Percentiles rank a stretch among this genome's conserved stretches.
Evolutionary conservation across 768 basidiomycete species (phyloP).

Genomic region (Coprinopsis cinerea): DNA sequence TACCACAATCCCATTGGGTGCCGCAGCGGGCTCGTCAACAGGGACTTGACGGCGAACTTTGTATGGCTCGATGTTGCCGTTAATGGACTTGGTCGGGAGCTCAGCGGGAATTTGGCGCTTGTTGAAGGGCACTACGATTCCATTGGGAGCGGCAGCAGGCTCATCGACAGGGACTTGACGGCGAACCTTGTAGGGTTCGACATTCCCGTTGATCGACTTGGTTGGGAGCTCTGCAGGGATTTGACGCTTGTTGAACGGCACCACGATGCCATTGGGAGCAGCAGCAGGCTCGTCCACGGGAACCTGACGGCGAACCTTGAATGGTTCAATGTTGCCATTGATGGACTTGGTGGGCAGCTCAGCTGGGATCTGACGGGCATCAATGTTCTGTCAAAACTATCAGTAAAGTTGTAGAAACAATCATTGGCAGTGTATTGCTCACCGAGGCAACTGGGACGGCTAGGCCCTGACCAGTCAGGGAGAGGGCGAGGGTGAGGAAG

Average conservation of each 20-base stretch:
- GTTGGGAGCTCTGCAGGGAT: conserved; percentile 18
- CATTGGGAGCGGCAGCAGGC: conserved; percentile 15
- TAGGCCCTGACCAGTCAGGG: conserved; percentile 40
- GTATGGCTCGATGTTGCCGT: conserved; percentile 15
- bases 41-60: conserved; percentile 5
- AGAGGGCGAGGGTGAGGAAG: conserved; percentile 33
- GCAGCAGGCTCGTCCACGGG: conserved; percentile 17
- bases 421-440: conserved; percentile 21
- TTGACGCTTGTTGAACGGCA: conserved; percentile 14
- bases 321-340: conserved; percentile 21
- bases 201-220: conserved; percentile 23
- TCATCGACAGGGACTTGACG: conserved; percentile 19
- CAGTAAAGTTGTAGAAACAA: conserved; percentile 2
- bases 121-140: conserved; percentile 11
- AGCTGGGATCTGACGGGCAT: conserved; percentile 17
- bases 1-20: conserved; percentile 15
- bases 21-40: conserved; percentile 16
- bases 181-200: conserved; percentile 13
- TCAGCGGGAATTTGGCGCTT: conserved; percentile 19
- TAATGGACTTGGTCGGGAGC: conserved; percentile 15
- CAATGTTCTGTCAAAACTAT: conserved; percentile 10
- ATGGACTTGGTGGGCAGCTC: conserved; percentile 20
- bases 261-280: neutral
- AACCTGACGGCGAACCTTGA: conserved; percentile 17
- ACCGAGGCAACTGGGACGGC: conserved; percentile 35